These are phyloP conservation scores for Thelephora aurantiotincta DNA, from an alignment of 768 basidiomycete genomes.

Conservation along the genomic window DNA sequence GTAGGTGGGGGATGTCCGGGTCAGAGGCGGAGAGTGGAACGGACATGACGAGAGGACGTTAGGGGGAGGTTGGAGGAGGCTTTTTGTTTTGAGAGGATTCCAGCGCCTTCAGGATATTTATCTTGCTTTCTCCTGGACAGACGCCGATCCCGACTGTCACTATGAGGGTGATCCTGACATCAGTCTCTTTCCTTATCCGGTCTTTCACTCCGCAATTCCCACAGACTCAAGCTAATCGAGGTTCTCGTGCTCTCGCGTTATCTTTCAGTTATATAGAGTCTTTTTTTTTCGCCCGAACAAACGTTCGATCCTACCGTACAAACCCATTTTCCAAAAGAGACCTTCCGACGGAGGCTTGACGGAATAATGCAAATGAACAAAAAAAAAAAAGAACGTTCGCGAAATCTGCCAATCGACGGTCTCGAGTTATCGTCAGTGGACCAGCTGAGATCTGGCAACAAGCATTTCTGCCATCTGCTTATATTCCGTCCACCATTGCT, in stretches of 20 bases:
- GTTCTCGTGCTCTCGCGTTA: too few species aligned
- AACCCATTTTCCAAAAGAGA: not conserved
- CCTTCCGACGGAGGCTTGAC: not conserved
- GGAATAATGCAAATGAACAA: too few species aligned
- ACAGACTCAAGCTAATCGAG: too few species aligned
- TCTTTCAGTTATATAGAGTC: too few species aligned
- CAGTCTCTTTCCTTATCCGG: not conserved
- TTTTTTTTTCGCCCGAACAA: too few species aligned
- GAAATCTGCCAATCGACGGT: too few species aligned
- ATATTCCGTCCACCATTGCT: slow-evolving; percentile 63
- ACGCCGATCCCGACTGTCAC: too few species aligned
- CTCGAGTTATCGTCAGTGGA: slow-evolving; percentile 8
- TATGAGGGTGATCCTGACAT: not conserved
- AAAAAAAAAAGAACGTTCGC: not conserved
- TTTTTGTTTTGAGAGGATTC: too few species aligned
- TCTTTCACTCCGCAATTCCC: not conserved
- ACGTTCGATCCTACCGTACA: slow-evolving; percentile 1
- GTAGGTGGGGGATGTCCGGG: not conserved
- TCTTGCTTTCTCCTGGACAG: too few species aligned
- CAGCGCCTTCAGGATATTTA: too few species aligned
- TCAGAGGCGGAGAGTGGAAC: not conserved
- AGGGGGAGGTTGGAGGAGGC: not conserved
- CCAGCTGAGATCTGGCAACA: slow-evolving; percentile 47
- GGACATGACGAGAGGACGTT: not conserved
- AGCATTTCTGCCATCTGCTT: slow-evolving; percentile 64